Evolutionary conservation across 2,329 filamentous ascomycete genomes (phyloP).

Genomic region (Diaporthe amygdali): DNA sequence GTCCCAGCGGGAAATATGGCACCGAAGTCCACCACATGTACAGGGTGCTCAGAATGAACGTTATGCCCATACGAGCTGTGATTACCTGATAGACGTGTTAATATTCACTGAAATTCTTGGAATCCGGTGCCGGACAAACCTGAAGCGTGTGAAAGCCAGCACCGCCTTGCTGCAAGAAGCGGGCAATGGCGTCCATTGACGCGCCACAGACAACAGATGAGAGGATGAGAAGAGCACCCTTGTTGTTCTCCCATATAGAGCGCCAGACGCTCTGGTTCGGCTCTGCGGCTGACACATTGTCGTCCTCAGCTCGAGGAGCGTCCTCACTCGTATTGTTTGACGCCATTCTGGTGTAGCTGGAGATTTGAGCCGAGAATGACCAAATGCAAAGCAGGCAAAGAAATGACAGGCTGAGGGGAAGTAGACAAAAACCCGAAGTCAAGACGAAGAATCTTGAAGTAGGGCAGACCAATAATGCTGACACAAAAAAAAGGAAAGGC

Average conservation of each 20-base stretch:
- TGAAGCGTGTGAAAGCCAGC: slow-evolving; percentile 21
- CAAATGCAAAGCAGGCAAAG: neutral
- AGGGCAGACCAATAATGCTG: neutral
- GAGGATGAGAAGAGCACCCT: slow-evolving; percentile 24
- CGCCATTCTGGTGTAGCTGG: neutral
- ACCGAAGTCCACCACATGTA: slow-evolving; percentile 25
- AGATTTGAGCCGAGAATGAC: neutral
- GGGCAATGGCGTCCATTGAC: slow-evolving; percentile 23
- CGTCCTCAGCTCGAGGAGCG: neutral
- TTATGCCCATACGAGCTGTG: slow-evolving; percentile 22
- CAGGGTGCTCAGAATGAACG: slow-evolving; percentile 9
- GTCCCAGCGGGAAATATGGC: slow-evolving; percentile 22
- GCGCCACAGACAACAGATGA: slow-evolving; percentile 20
- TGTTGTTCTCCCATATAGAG: slow-evolving; percentile 23
- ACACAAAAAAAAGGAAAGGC: neutral
- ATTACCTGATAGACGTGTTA: slow-evolving; percentile 11
- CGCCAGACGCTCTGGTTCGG: slow-evolving; percentile 6
- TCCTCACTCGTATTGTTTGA: neutral
- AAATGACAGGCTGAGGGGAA: neutral
- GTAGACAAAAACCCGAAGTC: neutral
- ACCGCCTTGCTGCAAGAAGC: slow-evolving; percentile 22
- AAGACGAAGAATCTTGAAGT: neutral
- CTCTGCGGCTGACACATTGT: neutral
- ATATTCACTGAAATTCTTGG: neutral
- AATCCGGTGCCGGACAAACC: neutral